Conservation (phyloP, 495 filamentous ascomycete species). For the Talaromyces wortmannii region DNA sequence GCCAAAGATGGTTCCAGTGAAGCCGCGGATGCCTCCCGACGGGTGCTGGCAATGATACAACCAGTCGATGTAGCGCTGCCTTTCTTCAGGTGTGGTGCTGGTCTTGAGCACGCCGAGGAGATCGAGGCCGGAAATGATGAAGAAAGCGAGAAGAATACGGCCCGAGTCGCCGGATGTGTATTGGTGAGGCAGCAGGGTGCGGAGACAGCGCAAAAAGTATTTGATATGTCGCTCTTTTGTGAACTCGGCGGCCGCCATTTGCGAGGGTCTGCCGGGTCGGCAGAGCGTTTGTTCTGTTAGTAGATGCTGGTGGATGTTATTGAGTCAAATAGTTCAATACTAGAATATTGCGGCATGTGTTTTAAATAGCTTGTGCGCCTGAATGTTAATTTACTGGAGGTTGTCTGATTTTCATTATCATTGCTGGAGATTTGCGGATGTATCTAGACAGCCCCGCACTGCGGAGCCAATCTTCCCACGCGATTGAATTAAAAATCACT, state of each 20-base stretch:
- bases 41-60: constrained; percentile 70
- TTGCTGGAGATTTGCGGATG: too few relatives aligned
- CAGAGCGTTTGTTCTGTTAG: too few relatives aligned
- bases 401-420: too few relatives aligned
- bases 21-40: constrained; percentile 72
- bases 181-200: constrained; percentile 67
- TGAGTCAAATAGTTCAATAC: too few relatives aligned
- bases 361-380: too few relatives aligned
- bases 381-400: too few relatives aligned
- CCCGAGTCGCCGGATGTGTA: constrained; percentile 86
- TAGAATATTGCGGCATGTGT: too few relatives aligned
- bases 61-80: constrained; percentile 58
- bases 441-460: too few relatives aligned
- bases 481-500: too few relatives aligned
- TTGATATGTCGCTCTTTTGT: constrained; percentile 71
- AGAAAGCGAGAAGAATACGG: constrained; percentile 83
- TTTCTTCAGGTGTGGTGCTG: constrained; percentile 50
- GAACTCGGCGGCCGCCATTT: constrained; percentile 41
- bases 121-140: constrained; percentile 79
- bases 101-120: constrained; percentile 58
- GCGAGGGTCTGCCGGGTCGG: not conserved
- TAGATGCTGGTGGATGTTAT: too few relatives aligned
- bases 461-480: too few relatives aligned
- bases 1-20: constrained; percentile 59
- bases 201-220: constrained; percentile 89